Conservation (phyloP, 2,329 filamentous ascomycete species). For the Cladophialophora carrionii region DNA sequence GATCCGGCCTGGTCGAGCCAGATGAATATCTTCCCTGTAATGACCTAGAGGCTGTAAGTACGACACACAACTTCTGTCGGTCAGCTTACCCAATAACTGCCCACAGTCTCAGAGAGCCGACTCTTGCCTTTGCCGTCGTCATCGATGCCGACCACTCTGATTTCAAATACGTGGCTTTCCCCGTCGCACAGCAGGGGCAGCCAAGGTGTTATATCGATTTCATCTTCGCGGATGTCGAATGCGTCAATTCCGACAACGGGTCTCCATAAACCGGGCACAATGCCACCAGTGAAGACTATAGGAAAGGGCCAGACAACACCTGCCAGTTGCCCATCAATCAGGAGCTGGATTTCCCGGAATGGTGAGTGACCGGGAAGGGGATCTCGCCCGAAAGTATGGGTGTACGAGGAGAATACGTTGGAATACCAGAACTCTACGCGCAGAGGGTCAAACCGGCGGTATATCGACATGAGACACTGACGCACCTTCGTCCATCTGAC, state of each 20-base stretch:
- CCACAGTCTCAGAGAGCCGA: slow-evolving; percentile 1
- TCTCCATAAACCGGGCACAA: slow-evolving; percentile 14
- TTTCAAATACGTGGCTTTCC: slow-evolving; percentile 2
- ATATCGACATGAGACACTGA: no score
- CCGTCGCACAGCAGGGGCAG: slow-evolving; percentile 10
- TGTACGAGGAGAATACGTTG: slow-evolving; percentile 9
- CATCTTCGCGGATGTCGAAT: slow-evolving; percentile 15
- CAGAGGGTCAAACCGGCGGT: not conserved
- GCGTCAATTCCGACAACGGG: slow-evolving; percentile 10
- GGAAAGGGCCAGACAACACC: slow-evolving; percentile 15
- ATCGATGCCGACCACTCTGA: slow-evolving; percentile 5
- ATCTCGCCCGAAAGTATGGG: slow-evolving; percentile 4
- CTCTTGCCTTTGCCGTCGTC: not conserved
- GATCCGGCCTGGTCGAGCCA: slow-evolving; percentile 6
- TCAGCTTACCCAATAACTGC: slow-evolving; percentile 8
- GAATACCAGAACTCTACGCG: slow-evolving; percentile 15
- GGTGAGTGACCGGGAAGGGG: not conserved
- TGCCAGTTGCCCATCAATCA: slow-evolving; percentile 8
- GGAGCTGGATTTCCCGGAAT: slow-evolving; percentile 10
- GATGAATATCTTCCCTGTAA: slow-evolving; percentile 10
- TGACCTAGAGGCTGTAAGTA: slow-evolving; percentile 1
- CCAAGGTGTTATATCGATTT: slow-evolving; percentile 15
- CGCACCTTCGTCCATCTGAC: slow-evolving; percentile 14
- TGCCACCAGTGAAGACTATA: slow-evolving; percentile 13
- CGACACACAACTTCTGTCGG: not conserved